A percentile compares a stretch with the other conserved stretches of the same genome.
Evolutionary conservation across 2,329 filamentous ascomycete genomes (phyloP).

Genomic region (Colletotrichum chrysophilum): DNA sequence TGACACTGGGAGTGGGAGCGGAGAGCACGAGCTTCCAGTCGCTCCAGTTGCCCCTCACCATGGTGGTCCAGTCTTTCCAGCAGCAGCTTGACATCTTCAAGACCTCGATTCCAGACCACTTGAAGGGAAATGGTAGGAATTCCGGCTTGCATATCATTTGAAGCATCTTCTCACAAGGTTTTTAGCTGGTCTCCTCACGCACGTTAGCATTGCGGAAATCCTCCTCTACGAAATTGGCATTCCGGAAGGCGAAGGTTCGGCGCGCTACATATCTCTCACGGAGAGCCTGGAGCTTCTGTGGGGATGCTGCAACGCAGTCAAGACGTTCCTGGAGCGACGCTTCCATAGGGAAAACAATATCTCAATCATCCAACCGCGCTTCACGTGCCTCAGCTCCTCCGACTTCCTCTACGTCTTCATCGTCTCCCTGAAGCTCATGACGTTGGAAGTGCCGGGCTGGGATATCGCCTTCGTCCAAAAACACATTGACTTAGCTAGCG

Average conservation of each 20-base stretch:
- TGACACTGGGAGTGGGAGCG: slow-evolving; percentile 38
- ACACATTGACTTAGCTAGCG: slow-evolving; percentile 38
- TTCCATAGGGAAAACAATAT: slow-evolving; percentile 25
- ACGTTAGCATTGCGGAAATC: slow-evolving; percentile 49
- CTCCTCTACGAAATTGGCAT: slow-evolving; percentile 53
- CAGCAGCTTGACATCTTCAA: slow-evolving; percentile 47
- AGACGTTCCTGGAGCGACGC: slow-evolving; percentile 43
- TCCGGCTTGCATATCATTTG: background rate
- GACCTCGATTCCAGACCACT: slow-evolving; percentile 36
- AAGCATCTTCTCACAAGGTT: background rate
- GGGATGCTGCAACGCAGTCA: slow-evolving; percentile 45
- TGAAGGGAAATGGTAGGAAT: slow-evolving; percentile 38
- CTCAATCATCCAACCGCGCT: slow-evolving; percentile 38
- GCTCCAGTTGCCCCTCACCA: slow-evolving; percentile 43
- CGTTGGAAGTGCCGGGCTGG: slow-evolving; percentile 51
- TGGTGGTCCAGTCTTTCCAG: slow-evolving; percentile 48
- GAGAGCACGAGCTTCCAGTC: slow-evolving; percentile 28
- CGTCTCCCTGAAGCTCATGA: slow-evolving; percentile 51
- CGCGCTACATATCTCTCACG: slow-evolving; percentile 34
- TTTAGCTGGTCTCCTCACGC: slow-evolving; percentile 43
- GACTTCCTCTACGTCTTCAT: slow-evolving; percentile 54
- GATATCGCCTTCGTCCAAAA: slow-evolving; percentile 39
- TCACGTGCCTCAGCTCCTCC: slow-evolving; percentile 48
- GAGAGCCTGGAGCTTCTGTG: slow-evolving; percentile 52
- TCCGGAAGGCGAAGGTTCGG: slow-evolving; percentile 38